Percentiles rank a stretch among this genome's conserved stretches.
Evolutionary conservation across 495 filamentous ascomycete species (phyloP).

Genomic region (Parachaetomium inaequale): DNA sequence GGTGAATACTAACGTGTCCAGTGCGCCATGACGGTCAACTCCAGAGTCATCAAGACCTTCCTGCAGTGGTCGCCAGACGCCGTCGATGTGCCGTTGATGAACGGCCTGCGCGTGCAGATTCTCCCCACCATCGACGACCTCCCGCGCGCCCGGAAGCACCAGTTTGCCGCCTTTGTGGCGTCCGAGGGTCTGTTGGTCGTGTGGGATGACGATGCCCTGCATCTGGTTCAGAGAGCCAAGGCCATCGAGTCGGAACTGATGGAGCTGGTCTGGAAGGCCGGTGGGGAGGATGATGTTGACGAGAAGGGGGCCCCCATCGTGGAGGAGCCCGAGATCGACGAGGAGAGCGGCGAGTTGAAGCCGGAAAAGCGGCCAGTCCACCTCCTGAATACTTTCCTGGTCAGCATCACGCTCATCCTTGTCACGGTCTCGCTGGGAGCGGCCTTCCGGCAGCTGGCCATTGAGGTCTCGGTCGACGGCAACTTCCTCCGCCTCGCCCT

Average conservation of each 20-base stretch:
- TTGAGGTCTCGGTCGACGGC: constrained; percentile 62
- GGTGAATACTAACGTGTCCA: constrained; percentile 29
- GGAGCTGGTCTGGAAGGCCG: constrained; percentile 66
- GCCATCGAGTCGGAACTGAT: constrained; percentile 70
- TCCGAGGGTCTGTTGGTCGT: constrained; percentile 64
- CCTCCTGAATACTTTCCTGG: constrained; percentile 63
- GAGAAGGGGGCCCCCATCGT: constrained; percentile 43
- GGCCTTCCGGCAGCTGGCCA: constrained; percentile 62
- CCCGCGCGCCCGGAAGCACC: constrained; percentile 63
- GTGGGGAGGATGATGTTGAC: constrained; percentile 47
- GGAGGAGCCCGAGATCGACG: constrained; percentile 57
- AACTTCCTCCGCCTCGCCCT: constrained; percentile 60
- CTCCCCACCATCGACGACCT: constrained; percentile 66
- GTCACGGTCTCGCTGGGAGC: constrained; percentile 62
- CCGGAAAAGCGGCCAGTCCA: constrained; percentile 62
- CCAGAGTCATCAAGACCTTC: constrained; percentile 70
- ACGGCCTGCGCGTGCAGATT: constrained; percentile 70
- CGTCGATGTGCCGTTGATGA: constrained; percentile 68
- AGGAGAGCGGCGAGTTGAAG: constrained; percentile 63
- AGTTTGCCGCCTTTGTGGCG: constrained; percentile 73
- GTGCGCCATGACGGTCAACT: constrained; percentile 78
- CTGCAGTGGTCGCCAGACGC: constrained; percentile 66
- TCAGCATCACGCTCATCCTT: constrained; percentile 59
- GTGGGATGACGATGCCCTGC: constrained; percentile 72
- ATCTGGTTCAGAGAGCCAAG: constrained; percentile 62